phyloP scores from a whole-genome alignment of 2,329 filamentous ascomycete species.

The Clarireedia hainanense region DNA sequence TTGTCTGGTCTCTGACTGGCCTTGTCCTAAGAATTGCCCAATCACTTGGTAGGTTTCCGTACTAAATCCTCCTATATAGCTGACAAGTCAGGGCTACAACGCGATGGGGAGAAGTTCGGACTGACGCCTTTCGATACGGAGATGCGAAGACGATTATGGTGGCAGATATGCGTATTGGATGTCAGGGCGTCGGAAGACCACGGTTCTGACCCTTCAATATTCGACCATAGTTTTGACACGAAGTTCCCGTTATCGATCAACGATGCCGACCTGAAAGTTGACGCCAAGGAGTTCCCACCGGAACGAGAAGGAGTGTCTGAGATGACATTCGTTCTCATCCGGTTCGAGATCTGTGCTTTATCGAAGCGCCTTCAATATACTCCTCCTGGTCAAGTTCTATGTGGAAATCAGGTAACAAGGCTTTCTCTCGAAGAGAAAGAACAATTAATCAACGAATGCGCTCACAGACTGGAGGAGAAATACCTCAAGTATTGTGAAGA shows the following conservation, averaged over 20 bases:
- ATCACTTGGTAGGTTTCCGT: constrained; percentile 32
- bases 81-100: constrained; percentile 36
- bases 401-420: background rate
- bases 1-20: constrained; percentile 50
- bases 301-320: constrained; percentile 30
- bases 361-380: constrained; percentile 21
- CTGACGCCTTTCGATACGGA: constrained; percentile 53
- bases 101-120: constrained; percentile 46
- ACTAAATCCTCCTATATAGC: background rate
- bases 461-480: constrained; percentile 25
- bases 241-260: constrained; percentile 42
- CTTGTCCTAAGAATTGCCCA: constrained; percentile 51
- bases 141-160: constrained; percentile 52
- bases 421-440: constrained; percentile 28
- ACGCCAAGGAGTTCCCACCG: constrained; percentile 21
- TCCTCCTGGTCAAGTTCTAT: constrained; percentile 16
- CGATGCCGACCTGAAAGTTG: constrained; percentile 37
- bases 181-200: constrained; percentile 54
- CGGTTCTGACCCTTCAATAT: constrained; percentile 52
- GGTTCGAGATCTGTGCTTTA: constrained; percentile 29
- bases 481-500: constrained; percentile 31
- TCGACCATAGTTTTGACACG: constrained; percentile 52
- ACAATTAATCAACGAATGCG: constrained; percentile 23
- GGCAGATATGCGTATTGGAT: constrained; percentile 53
- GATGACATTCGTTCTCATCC: constrained; percentile 32